Base-by-base conservation (phyloP, 345 rosid genomes). In the Euphorbia peplus region DNA sequence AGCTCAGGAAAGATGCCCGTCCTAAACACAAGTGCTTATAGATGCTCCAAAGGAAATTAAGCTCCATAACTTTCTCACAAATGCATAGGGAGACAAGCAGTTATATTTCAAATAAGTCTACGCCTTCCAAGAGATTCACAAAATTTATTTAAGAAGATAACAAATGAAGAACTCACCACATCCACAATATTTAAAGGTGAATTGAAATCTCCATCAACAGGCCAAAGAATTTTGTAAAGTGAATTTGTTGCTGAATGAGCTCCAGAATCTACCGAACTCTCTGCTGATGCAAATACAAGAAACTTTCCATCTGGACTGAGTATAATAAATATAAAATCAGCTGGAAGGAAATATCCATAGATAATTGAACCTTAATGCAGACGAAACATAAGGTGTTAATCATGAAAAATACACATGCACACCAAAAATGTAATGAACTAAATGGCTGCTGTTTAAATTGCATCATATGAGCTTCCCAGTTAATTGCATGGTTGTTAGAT, bases 151-250 rank as follows among this genome's bases (percentile, higher is more conserved):
- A 39, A 53, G 54, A 32, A 10, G 25, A 41, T 22, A 22, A 54
- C 16, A 57, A 60, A 26, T 8, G 13, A 74, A 71, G 56, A 48
- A 54, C 88, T 83, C 72, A 91, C 99, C 88, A 91, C 90, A 73
- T 87, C 96, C 69, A 78, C 52, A 52, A 90, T 70, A 73, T 84
- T 78, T 71, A 72, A 67, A 54, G 79, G 70, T 65, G 81, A 69
- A 65, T 69, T 62, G 30, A 79, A 63, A 60, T 82, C 74, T 67
- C 82, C 79, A 82, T 86, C 77, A 26, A 75, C 73, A 24, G 88
- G 88, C 99, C 99, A 91, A 35, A 82, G 87, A 74, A 93, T 83
- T 75, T 75, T 85, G 78, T 89, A 89, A 73, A 91, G 91, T 51
- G 97, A 89, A 64, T 85, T 81, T 46, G 97, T 91, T 62, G 84